Base-by-base conservation (phyloP, 345 rosid genomes). In the Linum usitatissimum region DNA sequence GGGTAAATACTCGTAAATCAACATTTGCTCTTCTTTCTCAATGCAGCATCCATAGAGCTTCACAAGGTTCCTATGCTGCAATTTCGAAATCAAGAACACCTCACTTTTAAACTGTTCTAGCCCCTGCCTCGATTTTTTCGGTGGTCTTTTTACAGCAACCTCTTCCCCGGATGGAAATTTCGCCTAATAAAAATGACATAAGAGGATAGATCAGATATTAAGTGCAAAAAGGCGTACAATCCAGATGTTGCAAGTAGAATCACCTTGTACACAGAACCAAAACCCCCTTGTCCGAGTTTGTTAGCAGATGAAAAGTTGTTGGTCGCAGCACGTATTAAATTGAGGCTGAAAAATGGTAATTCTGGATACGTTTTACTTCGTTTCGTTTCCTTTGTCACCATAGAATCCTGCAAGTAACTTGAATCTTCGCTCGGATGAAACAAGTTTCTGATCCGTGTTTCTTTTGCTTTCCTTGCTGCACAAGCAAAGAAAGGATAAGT, bases 211-310 rank as follows among this genome's bases (percentile, higher is more conserved):
- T 12, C 4, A 12, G 3, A 6, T 34, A 34, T 34, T 4, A 34
- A 34, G 51, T 45, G 17, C 4, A 13, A 6, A 12, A 45, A 23
- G 38, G 28, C 3, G 8, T 1, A 1, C 17, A 10, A 45, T 45
- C 14, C 51, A 45, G 51, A 15, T 45, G 17, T 2, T 15, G 17
- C 51, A 10, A 45, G 15, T 2, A 23, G 28, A 13, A 10, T 48
- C 23, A 62, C 85, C 77, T 72, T 81, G 40, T 76, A 81, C 28
- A 81, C 79, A 12, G 66, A 63, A 38, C 85, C 83, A 64, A 76
- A 81, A 23, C 85, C 83, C 48, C 85, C 85, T 61, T 73, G 53
- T 2, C 84, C 81, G 49, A 80, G 73, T 59, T 66, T 72, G 54
- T 80, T 80, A 60, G 18, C 62, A 0, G 38, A 38, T 3, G 80